Evolutionary conservation across 306 rosid genomes (phyloP), one percentile per base, ranked within the genome.

Genomic region (Medicago lupulina): DNA sequence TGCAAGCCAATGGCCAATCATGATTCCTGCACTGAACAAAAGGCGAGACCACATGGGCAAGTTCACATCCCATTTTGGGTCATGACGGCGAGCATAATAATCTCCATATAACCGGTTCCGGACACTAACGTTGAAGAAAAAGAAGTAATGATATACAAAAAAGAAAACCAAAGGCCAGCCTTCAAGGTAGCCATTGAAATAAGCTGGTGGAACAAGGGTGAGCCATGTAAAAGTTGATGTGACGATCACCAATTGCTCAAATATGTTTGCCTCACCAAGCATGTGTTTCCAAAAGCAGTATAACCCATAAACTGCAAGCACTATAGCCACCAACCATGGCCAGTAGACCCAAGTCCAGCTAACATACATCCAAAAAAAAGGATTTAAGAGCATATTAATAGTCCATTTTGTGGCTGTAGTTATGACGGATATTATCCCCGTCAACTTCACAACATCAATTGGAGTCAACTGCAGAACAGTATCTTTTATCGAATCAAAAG

Each of bases 341-440:
- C 99, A 95, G 83, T 92, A 95, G 82, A 90, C 13, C 97, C 98
- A 95, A 54, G 86, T 85, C 98, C 97, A 90, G 87, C 98, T 92
- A 76, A 92, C 90, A 82, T 95, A 95, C 97, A 92, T 92, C 97
- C 98, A 95, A 81, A 92, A 87, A 61, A 95, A 92, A 14, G 99
- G 99, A 76, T 79, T 95, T 81, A 90, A 43, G 14, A 87, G 76
- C 80, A 77, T 70, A 82, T 86, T 88, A 64, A 78, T 21, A 10
- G 96, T 76, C 97, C 92, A 85, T 83, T 87, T 92, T 17, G 89
- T 69, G 73, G 90, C 87, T 79, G 96, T 93, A 77, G 85, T 70
- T 28, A 89, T 71, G 66, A 85, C 73, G 10, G 93, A 79, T 53
- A 88, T 54, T 67, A 95, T 70, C 54, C 84, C 92, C 59, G 90